Evolutionary conservation across 164 flowering plant species (phyloP).

Genomic region (Magnolia sinica): DNA sequence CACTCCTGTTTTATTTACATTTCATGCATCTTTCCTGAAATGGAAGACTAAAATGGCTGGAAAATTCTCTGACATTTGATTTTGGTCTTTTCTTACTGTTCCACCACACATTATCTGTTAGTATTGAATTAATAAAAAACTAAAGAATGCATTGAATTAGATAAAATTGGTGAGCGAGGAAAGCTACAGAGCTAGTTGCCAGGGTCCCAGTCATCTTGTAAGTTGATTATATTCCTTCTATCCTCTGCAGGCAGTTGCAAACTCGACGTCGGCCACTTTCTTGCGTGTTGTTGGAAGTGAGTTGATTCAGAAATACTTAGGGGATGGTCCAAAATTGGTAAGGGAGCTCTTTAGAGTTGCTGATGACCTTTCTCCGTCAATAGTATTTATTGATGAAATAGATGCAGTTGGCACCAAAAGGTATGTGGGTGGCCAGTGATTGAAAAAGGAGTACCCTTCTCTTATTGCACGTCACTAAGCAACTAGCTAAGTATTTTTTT

Average conservation of each 20-base stretch:
- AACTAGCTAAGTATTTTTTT: neutral
- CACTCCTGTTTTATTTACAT: neutral
- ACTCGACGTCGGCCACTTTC: constrained; percentile 91
- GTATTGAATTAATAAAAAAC: neutral
- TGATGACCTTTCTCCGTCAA: constrained; percentile 91
- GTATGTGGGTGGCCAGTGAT: constrained; percentile 21
- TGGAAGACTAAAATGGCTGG: neutral
- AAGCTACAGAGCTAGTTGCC: neutral
- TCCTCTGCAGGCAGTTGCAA: constrained; percentile 77
- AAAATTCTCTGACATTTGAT: neutral
- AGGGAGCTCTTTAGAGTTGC: constrained; percentile 94
- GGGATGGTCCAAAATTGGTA: constrained; percentile 91
- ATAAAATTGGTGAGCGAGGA: neutral
- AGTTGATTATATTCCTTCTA: neutral
- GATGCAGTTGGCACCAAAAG: constrained; percentile 95
- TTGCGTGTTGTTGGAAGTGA: constrained; percentile 93
- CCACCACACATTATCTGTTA: neutral
- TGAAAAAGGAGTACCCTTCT: neutral
- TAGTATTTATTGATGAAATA: constrained; percentile 94
- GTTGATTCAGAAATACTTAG: constrained; percentile 83
- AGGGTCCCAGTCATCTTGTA: neutral
- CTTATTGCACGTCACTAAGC: neutral
- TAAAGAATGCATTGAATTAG: neutral
- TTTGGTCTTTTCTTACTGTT: neutral
- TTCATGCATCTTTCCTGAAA: neutral